Percentiles rank a stretch among this genome's conserved stretches.
These are phyloP conservation scores for Ascochyta lentis DNA, from an alignment of 2,329 filamentous ascomycete genomes.

Conservation along the genomic window DNA sequence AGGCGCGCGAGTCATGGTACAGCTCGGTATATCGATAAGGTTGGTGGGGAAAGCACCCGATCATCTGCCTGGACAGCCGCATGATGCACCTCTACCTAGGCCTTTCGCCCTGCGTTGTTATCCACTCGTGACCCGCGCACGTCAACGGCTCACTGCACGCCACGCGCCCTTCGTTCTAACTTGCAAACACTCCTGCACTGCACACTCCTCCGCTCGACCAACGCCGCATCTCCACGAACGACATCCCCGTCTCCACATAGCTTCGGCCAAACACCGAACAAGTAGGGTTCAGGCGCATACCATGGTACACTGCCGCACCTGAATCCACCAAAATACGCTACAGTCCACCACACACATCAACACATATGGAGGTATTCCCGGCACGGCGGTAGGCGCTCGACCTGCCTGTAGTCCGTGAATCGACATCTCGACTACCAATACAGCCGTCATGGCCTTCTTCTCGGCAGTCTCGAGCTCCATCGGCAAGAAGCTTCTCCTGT, in stretches of 20 bases:
- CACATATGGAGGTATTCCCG: slow-evolving; percentile 38
- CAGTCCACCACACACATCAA: background rate
- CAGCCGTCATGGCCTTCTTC: slow-evolving; percentile 66
- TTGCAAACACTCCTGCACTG: slow-evolving; percentile 8
- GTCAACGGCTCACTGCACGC: slow-evolving; percentile 29
- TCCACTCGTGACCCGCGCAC: slow-evolving; percentile 31
- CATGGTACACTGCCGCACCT: slow-evolving; percentile 7
- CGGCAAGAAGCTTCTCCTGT: slow-evolving; percentile 87
- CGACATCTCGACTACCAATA: slow-evolving; percentile 15
- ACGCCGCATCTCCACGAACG: slow-evolving; percentile 1
- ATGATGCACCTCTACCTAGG: slow-evolving; percentile 19
- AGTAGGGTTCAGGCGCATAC: slow-evolving; percentile 20
- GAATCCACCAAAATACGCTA: slow-evolving; percentile 12
- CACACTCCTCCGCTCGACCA: background rate
- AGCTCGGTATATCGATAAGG: slow-evolving; percentile 29
- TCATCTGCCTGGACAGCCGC: slow-evolving; percentile 30
- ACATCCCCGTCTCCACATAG: slow-evolving; percentile 6
- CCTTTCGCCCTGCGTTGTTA: slow-evolving; percentile 24
- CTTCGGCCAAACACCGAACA: background rate
- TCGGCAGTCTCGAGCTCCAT: slow-evolving; percentile 74
- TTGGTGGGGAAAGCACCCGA: slow-evolving; percentile 7
- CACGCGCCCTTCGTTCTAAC: slow-evolving; percentile 18
- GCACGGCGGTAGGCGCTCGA: slow-evolving; percentile 38
- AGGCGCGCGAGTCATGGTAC: slow-evolving; percentile 17
- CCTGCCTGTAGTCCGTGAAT: slow-evolving; percentile 28